These are phyloP conservation scores for Arabidopsis suecica DNA, from an alignment of 345 rosid species.

Conservation along the genomic window DNA sequence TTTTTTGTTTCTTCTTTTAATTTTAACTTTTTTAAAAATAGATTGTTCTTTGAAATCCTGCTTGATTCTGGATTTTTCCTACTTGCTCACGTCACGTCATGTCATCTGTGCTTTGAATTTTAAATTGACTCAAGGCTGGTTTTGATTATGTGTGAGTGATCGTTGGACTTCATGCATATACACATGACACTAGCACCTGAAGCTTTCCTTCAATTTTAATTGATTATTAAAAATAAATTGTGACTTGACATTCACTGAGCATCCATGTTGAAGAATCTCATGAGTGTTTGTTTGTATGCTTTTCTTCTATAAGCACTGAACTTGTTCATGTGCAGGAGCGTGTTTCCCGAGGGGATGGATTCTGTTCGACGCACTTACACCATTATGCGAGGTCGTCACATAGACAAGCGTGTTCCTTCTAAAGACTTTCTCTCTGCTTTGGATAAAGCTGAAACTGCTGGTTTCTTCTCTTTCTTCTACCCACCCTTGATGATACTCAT, in stretches of 20 bases:
- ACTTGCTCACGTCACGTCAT: slow-evolving; percentile 29
- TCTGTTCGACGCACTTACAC: slow-evolving; percentile 47
- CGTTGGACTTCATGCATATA: background rate
- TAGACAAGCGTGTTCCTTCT: slow-evolving; percentile 68
- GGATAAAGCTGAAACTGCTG: slow-evolving; percentile 62
- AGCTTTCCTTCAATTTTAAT: background rate
- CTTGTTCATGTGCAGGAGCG: slow-evolving; percentile 24
- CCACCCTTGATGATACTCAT: too few species aligned
- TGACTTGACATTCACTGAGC: background rate
- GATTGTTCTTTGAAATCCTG: background rate
- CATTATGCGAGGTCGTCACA: slow-evolving; percentile 74
- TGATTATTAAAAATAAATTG: background rate
- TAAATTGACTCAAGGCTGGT: slow-evolving; percentile 1
- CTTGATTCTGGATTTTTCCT: slow-evolving; percentile 7
- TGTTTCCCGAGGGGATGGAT: slow-evolving; percentile 35
- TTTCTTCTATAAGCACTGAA: slow-evolving; percentile 14
- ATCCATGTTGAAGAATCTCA: slow-evolving; percentile 11
- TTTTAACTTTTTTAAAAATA: background rate
- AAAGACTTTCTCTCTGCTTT: slow-evolving; percentile 52
- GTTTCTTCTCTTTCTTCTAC: slow-evolving; percentile 41
- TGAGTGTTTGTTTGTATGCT: background rate
- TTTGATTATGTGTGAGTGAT: background rate
- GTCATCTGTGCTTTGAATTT: background rate
- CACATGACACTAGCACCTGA: background rate
- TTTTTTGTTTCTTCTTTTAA: background rate